Conservation (phyloP, 2,329 filamentous ascomycete species). For the Lachnellula arida region DNA sequence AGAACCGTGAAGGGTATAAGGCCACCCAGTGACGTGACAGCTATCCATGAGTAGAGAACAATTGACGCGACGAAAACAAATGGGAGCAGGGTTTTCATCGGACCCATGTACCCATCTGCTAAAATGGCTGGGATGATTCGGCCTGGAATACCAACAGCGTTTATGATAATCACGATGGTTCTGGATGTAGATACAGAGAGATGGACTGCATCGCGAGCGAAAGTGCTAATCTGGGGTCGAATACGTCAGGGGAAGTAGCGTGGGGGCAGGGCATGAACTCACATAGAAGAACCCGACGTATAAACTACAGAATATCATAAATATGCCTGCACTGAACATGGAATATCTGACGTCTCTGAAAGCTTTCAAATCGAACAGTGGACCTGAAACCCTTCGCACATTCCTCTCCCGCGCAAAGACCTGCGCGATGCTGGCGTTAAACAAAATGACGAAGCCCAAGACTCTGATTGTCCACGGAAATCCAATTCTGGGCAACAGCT, state of each 20-base stretch:
- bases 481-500: constrained; percentile 35
- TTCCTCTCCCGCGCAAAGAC: constrained; percentile 33
- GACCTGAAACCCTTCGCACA: constrained; percentile 36
- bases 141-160: constrained; percentile 44
- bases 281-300: constrained; percentile 36
- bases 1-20: constrained; percentile 44
- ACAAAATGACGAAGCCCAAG: constrained; percentile 40
- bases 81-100: constrained; percentile 46
- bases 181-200: constrained; percentile 36
- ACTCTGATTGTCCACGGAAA: constrained; percentile 40
- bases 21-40: constrained; percentile 35
- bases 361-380: constrained; percentile 38
- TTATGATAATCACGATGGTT: constrained; percentile 19
- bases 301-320: constrained; percentile 32
- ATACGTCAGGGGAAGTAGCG: constrained; percentile 32
- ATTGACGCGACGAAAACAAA: constrained; percentile 31
- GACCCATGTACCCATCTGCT: constrained; percentile 41
- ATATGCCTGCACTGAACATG: constrained; percentile 38
- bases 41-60: constrained; percentile 42
- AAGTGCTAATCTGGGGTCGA: constrained; percentile 24
- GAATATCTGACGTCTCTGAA: constrained; percentile 40
- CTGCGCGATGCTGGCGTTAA: constrained; percentile 28
- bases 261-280: constrained; percentile 13
- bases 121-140: constrained; percentile 41
- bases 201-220: constrained; percentile 39